phyloP scores from a whole-genome alignment of 129 eudicot genomes.

The Pulicaria dysenterica region DNA sequence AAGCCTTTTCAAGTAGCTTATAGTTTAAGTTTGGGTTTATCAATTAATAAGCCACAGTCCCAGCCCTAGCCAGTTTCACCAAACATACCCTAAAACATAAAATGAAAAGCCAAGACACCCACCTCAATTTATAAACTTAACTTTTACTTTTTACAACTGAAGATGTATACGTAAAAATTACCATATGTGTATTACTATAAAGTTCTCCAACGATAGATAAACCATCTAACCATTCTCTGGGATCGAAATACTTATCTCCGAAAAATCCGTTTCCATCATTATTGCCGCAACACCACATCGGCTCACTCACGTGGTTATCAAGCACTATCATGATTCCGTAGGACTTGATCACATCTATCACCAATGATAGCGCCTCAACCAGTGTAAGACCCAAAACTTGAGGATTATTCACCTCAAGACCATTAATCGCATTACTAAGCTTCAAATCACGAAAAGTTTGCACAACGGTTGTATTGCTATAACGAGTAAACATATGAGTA shows the following conservation, averaged over 20 bases:
- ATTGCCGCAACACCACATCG: conserved; percentile 68
- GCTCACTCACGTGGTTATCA: conserved; percentile 64
- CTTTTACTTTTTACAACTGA: neutral
- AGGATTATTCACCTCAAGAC: conserved; percentile 48
- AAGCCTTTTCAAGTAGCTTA: too few species aligned
- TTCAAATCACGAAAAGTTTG: conserved; percentile 37
- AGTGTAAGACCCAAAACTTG: conserved; percentile 35
- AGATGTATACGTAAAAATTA: conserved; percentile 6
- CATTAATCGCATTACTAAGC: conserved; percentile 34
- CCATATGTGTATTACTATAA: conserved; percentile 42
- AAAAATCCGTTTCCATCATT: conserved; percentile 65
- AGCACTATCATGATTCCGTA: conserved; percentile 56
- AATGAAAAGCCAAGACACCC: too few species aligned
- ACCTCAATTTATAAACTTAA: too few species aligned
- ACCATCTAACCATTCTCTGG: conserved; percentile 51
- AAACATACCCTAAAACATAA: too few species aligned
- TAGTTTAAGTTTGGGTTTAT: too few species aligned
- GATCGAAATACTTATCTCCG: conserved; percentile 56
- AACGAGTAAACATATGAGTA: conserved; percentile 42
- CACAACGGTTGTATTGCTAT: conserved; percentile 37
- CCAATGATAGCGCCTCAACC: conserved; percentile 52
- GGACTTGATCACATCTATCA: conserved; percentile 39
- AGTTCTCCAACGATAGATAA: conserved; percentile 41
- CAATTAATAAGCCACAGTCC: too few species aligned
- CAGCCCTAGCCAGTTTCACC: too few species aligned